These are phyloP conservation scores for Diaporthe sp. DNA, from an alignment of 2,329 filamentous ascomycete genomes.

Conservation along the genomic window DNA sequence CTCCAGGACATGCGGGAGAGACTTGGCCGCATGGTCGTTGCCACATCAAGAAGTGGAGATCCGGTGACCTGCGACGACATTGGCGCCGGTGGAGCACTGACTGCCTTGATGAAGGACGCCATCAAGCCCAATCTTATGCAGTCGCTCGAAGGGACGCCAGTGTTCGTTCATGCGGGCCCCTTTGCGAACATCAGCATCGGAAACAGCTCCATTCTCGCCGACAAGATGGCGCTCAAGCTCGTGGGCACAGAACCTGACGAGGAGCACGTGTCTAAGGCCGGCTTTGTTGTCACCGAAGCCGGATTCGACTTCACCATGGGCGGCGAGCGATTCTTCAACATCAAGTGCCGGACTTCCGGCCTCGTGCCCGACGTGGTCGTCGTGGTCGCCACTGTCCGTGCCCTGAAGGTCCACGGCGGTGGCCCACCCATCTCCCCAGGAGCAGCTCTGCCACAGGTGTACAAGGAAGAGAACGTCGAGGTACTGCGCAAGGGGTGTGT, in stretches of 20 bases:
- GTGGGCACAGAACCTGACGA: conserved; percentile 95
- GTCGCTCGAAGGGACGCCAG: conserved; percentile 94
- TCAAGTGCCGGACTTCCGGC: conserved; percentile 97
- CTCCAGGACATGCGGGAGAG: conserved; percentile 92
- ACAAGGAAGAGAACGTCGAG: conserved; percentile 94
- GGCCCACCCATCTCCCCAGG: conserved; percentile 94
- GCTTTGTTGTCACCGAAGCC: conserved; percentile 96
- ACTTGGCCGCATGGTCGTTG: conserved; percentile 95
- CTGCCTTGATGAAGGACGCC: conserved; percentile 96
- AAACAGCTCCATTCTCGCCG: conserved; percentile 93
- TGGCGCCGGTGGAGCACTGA: conserved; percentile 90
- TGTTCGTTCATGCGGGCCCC: conserved; percentile 96
- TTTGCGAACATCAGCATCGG: conserved; percentile 99
- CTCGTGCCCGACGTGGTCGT: conserved; percentile 94
- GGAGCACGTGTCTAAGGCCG: conserved; percentile 83
- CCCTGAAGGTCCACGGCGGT: conserved; percentile 96
- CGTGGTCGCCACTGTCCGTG: conserved; percentile 94
- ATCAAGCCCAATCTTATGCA: conserved; percentile 99
- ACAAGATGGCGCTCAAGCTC: conserved; percentile 95
- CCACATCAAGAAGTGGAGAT: conserved; percentile 86
- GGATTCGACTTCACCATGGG: conserved; percentile 99
- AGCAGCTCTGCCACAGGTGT: conserved; percentile 86
- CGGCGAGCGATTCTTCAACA: conserved; percentile 99
- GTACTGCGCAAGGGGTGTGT: conserved; percentile 90
- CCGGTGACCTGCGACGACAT: conserved; percentile 97